Evolutionary conservation across 495 filamentous ascomycete species (phyloP).

Genomic region (Aspergillus homomorphus): DNA sequence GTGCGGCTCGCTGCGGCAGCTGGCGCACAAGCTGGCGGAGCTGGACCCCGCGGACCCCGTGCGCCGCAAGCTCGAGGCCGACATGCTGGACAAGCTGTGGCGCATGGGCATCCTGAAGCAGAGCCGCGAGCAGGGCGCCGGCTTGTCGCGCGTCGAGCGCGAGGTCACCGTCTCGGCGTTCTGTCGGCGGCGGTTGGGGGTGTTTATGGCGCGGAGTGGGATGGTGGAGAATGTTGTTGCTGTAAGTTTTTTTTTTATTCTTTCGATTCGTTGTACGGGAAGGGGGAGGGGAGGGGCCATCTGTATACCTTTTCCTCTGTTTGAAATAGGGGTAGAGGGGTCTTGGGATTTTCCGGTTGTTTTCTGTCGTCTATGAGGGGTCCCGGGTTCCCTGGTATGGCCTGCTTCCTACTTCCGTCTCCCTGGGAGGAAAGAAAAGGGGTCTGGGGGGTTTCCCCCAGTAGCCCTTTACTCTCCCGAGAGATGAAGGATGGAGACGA

Average conservation of each 20-base stretch:
- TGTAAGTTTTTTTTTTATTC: conserved; percentile 26
- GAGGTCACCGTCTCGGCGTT: conserved; percentile 83
- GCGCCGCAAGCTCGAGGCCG: conserved; percentile 73
- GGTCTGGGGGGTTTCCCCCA: too few species aligned
- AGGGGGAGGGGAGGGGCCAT: background rate
- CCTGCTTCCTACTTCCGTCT: too few species aligned
- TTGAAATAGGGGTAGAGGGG: background rate
- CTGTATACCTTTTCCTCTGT: conserved; percentile 12
- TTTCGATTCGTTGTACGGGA: too few species aligned
- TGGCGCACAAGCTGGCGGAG: conserved; percentile 80
- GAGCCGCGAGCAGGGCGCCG: conserved; percentile 52
- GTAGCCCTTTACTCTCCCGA: too few species aligned
- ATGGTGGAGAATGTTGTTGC: conserved; percentile 87
- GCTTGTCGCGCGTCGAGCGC: conserved; percentile 76
- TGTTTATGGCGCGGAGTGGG: conserved; percentile 81
- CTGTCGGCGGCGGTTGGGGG: conserved; percentile 72
- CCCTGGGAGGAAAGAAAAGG: too few species aligned
- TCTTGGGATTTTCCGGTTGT: too few species aligned
- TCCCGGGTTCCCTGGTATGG: too few species aligned
- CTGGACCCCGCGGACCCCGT: conserved; percentile 74
- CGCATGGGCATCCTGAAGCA: conserved; percentile 83
- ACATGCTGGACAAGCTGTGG: conserved; percentile 84
- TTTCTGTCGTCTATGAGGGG: too few species aligned
- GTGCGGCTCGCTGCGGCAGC: conserved; percentile 77
- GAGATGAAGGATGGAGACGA: too few species aligned